Conservation (phyloP, 495 filamentous ascomycete genomes). For the Aspergillus panamensis region DNA sequence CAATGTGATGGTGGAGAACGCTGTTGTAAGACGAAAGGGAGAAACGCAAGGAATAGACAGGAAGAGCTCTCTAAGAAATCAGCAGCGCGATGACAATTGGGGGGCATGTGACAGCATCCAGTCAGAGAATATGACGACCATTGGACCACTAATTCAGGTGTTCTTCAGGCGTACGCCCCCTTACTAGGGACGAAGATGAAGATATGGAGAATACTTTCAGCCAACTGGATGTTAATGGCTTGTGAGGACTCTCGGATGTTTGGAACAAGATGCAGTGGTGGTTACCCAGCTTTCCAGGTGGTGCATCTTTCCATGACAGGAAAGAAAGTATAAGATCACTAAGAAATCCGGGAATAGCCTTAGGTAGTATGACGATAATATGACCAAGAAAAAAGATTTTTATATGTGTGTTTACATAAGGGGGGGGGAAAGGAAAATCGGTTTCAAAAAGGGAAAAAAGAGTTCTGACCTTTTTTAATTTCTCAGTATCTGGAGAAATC, state of each 20-base stretch:
- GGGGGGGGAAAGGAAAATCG: background rate
- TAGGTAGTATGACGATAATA: background rate
- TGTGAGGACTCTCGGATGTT: background rate
- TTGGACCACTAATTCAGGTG: background rate
- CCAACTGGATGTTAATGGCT: constrained; percentile 1
- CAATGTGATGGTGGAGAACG: constrained; percentile 1
- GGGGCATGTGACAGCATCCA: constrained; percentile 3
- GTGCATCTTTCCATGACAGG: constrained; percentile 2
- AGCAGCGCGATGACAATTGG: background rate
- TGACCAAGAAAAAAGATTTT: background rate
- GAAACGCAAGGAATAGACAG: constrained; percentile 3
- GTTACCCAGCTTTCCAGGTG: constrained; percentile 1
- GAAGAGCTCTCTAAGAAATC: background rate
- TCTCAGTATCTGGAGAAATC: background rate
- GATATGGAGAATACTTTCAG: background rate
- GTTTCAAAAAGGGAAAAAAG: background rate
- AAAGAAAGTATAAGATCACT: constrained; percentile 3
- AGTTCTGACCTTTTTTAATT: background rate
- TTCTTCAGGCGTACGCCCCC: background rate
- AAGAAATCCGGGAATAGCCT: background rate
- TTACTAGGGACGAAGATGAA: constrained; percentile 6
- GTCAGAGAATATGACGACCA: background rate
- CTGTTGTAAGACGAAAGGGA: constrained; percentile 1
- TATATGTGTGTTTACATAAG: background rate
- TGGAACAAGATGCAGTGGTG: background rate